Evolutionary conservation across 2,329 filamentous ascomycete genomes (phyloP), one percentile per base, ranked within the genome.

Genomic region (Pyricularia pennisetigena): DNA sequence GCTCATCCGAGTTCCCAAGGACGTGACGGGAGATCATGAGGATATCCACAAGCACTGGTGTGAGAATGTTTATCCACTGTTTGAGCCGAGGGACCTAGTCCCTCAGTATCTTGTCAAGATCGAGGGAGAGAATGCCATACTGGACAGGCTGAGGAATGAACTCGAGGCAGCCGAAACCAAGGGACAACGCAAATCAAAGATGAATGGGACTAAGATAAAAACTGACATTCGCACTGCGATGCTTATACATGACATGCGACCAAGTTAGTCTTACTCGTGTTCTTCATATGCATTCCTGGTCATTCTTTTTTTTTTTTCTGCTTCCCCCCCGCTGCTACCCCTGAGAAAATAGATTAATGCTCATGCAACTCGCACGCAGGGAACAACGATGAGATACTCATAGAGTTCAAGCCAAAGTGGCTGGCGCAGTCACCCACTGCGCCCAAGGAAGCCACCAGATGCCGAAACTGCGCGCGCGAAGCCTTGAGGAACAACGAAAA

Each of bases 321-420:
- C 10, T 8, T 32, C 8, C 9, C 7, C 29, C 32, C 5, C 32
- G 12, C 3, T 35, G 41, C 16, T 49, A 61, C 10, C 1, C 6
- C 30, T 23, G 23, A 30, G 10, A 16, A 14, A 35, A 29, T 8
- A 8, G n/a, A 23, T n/a, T 26, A 61, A 16, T 24, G 64, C 30
- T 66, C 7, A 49, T 49, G 5, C 10, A 28, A 28, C 23, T 20
- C 2, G 20, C 16, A 49, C 26, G 30, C 20, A 66, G 64, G 64
- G 16, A 28, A 66, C 23, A 4, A 26, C 6, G 20, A 54, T 16
- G 64, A 66, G 35, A 66, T n/a, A 49, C 35, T 63, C 54, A 62
- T 67, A 29, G 66, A 67, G 66, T 90, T 94, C 78, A 95, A 95
- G 76, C 91, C 92, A 16, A 95, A 95, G 78, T 95, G 92, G 92